phyloP scores from a whole-genome alignment of 2,329 filamentous ascomycete genomes.

The Fusarium stilboides region DNA sequence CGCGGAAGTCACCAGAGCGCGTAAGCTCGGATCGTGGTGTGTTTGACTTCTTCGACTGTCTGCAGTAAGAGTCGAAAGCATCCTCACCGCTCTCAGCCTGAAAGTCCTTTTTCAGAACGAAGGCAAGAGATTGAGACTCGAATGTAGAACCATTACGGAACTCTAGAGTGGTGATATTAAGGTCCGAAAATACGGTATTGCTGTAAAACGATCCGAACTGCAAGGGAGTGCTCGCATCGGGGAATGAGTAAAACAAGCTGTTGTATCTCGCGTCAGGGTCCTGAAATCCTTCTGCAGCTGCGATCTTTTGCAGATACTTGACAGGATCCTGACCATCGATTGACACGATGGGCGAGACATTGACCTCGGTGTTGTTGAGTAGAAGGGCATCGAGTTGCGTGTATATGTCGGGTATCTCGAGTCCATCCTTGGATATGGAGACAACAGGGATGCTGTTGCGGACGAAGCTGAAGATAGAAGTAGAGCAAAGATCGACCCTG shows the following conservation, averaged over 20 bases:
- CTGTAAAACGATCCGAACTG: neutral
- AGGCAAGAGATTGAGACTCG: too few relatives aligned
- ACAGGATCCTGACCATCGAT: conserved; percentile 11
- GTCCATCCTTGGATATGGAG: conserved; percentile 4
- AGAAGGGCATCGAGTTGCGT: neutral
- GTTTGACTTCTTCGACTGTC: neutral
- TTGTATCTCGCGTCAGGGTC: conserved; percentile 18
- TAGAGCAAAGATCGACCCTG: neutral
- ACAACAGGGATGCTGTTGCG: neutral
- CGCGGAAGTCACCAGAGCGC: neutral
- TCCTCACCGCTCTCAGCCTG: neutral
- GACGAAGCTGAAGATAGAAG: neutral
- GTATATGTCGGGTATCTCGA: conserved; percentile 5
- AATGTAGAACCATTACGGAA: conserved; percentile 9
- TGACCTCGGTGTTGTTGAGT: neutral
- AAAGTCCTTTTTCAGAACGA: too few relatives aligned
- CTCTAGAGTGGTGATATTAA: neutral
- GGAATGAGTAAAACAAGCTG: neutral
- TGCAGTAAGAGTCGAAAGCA: neutral
- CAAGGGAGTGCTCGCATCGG: too few relatives aligned
- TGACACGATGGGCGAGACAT: neutral
- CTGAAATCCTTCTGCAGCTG: neutral
- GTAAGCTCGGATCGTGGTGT: too few relatives aligned
- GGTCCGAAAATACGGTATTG: neutral
- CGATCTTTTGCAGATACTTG: neutral